Base-by-base conservation (phyloP, 2,329 filamentous ascomycete genomes). In the Aspergillus proliferans region DNA sequence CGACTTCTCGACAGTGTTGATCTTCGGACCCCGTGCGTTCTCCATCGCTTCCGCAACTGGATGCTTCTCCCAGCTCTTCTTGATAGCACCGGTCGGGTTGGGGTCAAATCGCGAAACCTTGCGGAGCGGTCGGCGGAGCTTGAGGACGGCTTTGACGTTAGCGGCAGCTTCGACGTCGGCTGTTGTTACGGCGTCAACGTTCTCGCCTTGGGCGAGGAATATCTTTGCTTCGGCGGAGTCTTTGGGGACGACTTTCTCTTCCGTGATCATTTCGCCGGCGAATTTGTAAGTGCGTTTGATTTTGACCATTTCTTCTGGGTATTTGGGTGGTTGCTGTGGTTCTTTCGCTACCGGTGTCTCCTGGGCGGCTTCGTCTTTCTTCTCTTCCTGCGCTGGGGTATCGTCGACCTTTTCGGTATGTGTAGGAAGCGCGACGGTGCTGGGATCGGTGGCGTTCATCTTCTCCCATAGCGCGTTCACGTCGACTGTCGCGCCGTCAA, bases 1-100 rank as follows among this genome's bases (percentile, higher is more conserved):
- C 26, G 79, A 83, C 65, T 85, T 85, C 65, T 84, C 81, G 45
- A 85, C 80, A 0, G 82, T 83, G 55, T 83, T 85, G 68, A 85
- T 76, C 59, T 83, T 84, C 50, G 79, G 77, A 58, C 77, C 69
- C 67, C 76, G 58, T 61, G 71, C 52, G 26, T 61, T 59, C 50
- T 63, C 57, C 51, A 61, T 62, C 34, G 48, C 48, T 43, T 56
- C 60, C 0, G 59, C 47, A 19, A 55, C 47, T 50, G 69, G 47
- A 34, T 69, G 64, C 48, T 70, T 71, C 58, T 70, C 68, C 71
- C 70, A 72, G 56, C 64, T 73, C 52, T 70, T 71, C 58, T 71
- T 69, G 49, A 71, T 71, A 12, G 55, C 47, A 3, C 69, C 69
- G n/a, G 66, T 65, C 9, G 70, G 69, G 47, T 75, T 75, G 1